These are phyloP conservation scores for Acrocalymma vagum DNA, from an alignment of 2,329 filamentous ascomycete genomes.

Conservation along the genomic window DNA sequence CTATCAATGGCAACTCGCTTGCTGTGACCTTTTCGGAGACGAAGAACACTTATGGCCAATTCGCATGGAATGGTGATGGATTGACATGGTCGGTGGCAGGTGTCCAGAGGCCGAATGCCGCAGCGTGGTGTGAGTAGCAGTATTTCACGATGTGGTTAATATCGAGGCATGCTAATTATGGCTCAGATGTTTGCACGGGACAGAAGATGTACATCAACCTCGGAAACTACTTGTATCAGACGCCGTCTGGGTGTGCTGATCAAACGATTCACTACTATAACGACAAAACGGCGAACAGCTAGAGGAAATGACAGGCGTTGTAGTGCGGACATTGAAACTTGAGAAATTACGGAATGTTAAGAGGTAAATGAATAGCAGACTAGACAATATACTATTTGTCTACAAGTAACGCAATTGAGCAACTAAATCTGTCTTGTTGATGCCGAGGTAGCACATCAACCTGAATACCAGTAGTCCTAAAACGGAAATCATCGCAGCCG, in stretches of 20 bases:
- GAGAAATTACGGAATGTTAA: too few species aligned
- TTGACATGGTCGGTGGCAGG: constrained; percentile 62
- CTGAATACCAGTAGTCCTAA: too few species aligned
- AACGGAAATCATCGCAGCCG: too few species aligned
- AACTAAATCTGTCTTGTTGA: too few species aligned
- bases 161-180: too few species aligned
- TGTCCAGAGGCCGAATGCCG: constrained; percentile 62
- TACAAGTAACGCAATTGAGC: too few species aligned
- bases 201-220: constrained; percentile 66
- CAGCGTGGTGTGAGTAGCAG: too few species aligned
- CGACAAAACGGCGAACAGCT: constrained; percentile 43
- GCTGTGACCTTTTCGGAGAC: constrained; percentile 60
- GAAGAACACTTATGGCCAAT: constrained; percentile 64
- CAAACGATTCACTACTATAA: constrained; percentile 59
- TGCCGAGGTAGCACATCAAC: too few species aligned
- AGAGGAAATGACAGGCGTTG: constrained; percentile 1
- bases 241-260: constrained; percentile 65
- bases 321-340: too few species aligned
- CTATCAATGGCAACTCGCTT: constrained; percentile 51
- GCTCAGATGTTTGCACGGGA: constrained; percentile 64
- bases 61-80: constrained; percentile 66
- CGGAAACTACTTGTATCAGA: constrained; percentile 66
- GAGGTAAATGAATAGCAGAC: too few species aligned
- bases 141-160: too few species aligned
- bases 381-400: too few species aligned